Evolutionary conservation across 1,284 basidiomycete genomes (phyloP).

Genomic region (Microbotryomycetes sp.): DNA sequence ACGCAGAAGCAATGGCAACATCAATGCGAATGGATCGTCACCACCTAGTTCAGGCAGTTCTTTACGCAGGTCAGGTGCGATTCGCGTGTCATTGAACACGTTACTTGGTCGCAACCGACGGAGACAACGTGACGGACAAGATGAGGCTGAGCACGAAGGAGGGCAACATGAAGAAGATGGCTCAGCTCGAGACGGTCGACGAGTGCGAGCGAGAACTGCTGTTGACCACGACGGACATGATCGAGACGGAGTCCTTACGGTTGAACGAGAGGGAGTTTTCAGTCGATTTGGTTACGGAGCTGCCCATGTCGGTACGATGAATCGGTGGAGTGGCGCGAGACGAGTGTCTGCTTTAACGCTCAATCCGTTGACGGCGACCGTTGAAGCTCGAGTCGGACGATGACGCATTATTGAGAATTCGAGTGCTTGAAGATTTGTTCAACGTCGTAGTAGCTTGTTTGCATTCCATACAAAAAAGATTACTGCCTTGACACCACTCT

Average conservation of each 20-base stretch:
- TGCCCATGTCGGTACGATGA: not conserved
- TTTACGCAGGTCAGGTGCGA: not conserved
- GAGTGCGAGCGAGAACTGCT: not conserved
- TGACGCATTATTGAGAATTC: not conserved
- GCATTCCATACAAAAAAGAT: not conserved
- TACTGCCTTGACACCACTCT: constrained; percentile 6
- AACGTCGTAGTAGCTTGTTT: not conserved
- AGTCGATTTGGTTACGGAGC: not conserved
- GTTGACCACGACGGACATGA: not conserved
- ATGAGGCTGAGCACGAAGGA: not conserved
- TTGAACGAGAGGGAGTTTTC: not conserved
- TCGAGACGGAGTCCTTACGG: not conserved
- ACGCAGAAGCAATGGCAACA: no score
- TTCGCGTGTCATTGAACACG: not conserved
- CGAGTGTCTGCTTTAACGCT: not conserved
- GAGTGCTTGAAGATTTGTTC: not conserved
- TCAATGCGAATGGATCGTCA: no score
- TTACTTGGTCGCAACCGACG: not conserved
- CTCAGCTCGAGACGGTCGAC: not conserved
- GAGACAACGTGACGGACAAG: not conserved
- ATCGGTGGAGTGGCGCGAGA: not conserved
- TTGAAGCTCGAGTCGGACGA: not conserved
- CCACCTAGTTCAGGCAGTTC: not conserved
- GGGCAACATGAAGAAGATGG: not conserved
- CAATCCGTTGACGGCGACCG: not conserved